phyloP scores from a whole-genome alignment of 78 protist species.

The Tieghemostelium lacteum region DNA sequence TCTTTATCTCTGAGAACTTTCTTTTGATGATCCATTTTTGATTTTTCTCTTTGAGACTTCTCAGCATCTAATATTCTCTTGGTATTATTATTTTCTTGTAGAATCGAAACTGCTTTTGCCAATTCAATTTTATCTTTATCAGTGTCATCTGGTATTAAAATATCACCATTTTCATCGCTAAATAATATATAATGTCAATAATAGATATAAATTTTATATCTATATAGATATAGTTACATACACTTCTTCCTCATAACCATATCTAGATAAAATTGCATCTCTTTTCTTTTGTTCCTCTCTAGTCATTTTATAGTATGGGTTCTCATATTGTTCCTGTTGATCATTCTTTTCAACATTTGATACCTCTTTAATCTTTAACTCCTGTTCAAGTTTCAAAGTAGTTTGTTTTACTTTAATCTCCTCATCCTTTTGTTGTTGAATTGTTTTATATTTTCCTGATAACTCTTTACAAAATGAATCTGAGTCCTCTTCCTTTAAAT shows the following conservation, averaged over 20 bases:
- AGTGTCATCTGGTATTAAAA: slow-evolving; percentile 19
- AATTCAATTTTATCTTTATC: slow-evolving; percentile 12
- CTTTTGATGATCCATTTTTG: slow-evolving; percentile 45
- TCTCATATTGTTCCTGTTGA: neutral
- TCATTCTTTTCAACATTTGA: neutral
- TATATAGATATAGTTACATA: slow-evolving; percentile 12
- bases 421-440: slow-evolving; percentile 8
- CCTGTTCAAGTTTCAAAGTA: neutral
- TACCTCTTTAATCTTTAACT: slow-evolving; percentile 1
- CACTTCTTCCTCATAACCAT: slow-evolving; percentile 69
- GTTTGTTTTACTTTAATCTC: neutral
- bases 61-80: slow-evolving; percentile 48
- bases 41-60: slow-evolving; percentile 55
- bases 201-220: neutral
- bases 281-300: slow-evolving; percentile 70
- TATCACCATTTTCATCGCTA: slow-evolving; percentile 58
- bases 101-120: neutral
- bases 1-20: slow-evolving; percentile 59
- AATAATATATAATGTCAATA: neutral
- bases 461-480: neutral
- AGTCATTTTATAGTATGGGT: slow-evolving; percentile 38
- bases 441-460: neutral
- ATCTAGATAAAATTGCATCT: slow-evolving; percentile 38
- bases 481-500: slow-evolving; percentile 27
- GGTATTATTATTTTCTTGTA: slow-evolving; percentile 29